Conservation (phyloP, 169 alveolate species). For the Plasmodium billcollinsi region DNA sequence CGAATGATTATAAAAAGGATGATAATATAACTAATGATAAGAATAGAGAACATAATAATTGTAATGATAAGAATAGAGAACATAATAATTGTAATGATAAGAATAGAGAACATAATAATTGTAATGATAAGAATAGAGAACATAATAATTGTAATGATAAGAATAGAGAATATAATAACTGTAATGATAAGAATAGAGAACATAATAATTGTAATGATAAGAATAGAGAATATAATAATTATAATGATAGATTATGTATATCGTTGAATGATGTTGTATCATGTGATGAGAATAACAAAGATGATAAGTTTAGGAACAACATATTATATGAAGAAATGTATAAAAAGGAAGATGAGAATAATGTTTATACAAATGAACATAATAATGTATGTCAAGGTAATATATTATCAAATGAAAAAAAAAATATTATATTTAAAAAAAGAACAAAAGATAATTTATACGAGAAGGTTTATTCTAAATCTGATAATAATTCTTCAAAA, state of each 20-base stretch:
- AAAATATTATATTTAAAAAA: slow-evolving; percentile 7
- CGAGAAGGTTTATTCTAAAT: slow-evolving; percentile 12
- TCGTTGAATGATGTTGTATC: no score
- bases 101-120: neutral
- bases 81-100: neutral
- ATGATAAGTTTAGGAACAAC: neutral
- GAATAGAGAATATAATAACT: no score
- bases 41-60: neutral
- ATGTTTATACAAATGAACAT: neutral
- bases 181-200: no score
- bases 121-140: neutral
- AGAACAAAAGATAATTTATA: neutral
- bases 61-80: neutral
- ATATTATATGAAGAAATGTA: neutral
- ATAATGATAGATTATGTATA: no score
- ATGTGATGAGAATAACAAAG: no score
- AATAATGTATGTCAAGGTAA: neutral
- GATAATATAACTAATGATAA: neutral
- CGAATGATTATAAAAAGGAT: slow-evolving; percentile 3
- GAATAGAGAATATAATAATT: no score
- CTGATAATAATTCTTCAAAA: slow-evolving; percentile 9
- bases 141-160: no score
- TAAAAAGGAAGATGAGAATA: neutral
- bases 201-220: no score
- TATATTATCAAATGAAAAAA: neutral